Evolutionary conservation across 345 rosid genomes (phyloP).

Genomic region (Trapa incisa): DNA sequence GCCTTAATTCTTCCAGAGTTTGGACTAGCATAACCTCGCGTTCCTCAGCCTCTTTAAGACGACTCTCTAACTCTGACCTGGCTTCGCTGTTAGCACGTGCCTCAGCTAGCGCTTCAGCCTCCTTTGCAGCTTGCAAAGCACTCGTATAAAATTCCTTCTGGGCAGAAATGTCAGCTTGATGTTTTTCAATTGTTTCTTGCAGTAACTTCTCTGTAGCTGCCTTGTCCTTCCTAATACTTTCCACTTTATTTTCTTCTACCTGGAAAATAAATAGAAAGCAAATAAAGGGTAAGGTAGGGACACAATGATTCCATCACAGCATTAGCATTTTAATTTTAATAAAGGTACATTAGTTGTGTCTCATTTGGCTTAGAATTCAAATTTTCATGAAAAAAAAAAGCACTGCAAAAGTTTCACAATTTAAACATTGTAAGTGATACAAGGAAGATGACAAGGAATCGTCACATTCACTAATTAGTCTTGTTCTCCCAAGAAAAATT

Average conservation of each 20-base stretch:
- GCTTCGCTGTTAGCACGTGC: conserved; percentile 85
- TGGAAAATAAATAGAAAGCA: conserved; percentile 16
- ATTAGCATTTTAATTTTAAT: not conserved
- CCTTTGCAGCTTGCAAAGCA: conserved; percentile 84
- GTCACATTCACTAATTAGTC: no score
- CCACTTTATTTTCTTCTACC: conserved; percentile 96
- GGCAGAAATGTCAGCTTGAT: conserved; percentile 69
- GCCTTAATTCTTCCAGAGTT: conserved; percentile 85
- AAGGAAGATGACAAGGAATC: no score
- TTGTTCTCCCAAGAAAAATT: no score
- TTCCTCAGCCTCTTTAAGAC: conserved; percentile 82
- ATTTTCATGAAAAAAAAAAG: no score
- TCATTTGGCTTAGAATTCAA: no score
- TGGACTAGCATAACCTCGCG: conserved; percentile 94
- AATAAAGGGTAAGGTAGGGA: conserved; percentile 3
- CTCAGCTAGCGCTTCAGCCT: conserved; percentile 91
- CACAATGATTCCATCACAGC: not conserved
- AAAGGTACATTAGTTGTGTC: no score
- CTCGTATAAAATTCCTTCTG: conserved; percentile 77
- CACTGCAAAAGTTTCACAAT: no score
- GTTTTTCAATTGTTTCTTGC: conserved; percentile 93
- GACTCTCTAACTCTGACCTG: conserved; percentile 74
- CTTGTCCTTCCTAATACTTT: conserved; percentile 85
- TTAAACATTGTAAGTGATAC: no score
- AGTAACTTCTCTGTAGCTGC: conserved; percentile 80